phyloP scores from a whole-genome alignment of 176 grass and related monocot genomes.

The Alloteropsis semialata region DNA sequence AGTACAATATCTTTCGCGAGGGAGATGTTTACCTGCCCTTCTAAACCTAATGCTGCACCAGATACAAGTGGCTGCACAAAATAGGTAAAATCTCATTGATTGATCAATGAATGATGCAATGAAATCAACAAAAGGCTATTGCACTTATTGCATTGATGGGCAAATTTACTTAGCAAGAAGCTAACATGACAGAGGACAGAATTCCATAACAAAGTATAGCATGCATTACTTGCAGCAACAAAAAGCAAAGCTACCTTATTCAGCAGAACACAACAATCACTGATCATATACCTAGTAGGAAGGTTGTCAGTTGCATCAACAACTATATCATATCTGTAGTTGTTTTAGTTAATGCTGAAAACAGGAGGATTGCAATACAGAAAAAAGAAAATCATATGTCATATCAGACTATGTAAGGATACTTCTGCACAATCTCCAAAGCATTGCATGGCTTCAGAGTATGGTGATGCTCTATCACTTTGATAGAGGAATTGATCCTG shows the following conservation, averaged over 20 bases:
- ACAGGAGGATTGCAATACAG: conserved; percentile 1
- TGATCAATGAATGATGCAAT: neutral
- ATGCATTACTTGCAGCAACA: neutral
- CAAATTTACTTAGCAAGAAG: neutral
- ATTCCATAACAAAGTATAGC: conserved; percentile 10
- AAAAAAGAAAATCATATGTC: neutral
- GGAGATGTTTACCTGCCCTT: conserved; percentile 71
- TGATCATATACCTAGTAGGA: conserved; percentile 95
- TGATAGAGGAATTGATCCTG: conserved; percentile 94
- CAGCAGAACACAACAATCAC: conserved; percentile 86
- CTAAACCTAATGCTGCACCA: conserved; percentile 83
- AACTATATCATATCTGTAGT: conserved; percentile 82
- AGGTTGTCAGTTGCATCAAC: conserved; percentile 96
- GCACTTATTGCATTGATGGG: neutral
- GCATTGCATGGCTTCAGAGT: conserved; percentile 74
- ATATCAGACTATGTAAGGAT: conserved; percentile 54
- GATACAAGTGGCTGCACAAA: conserved; percentile 83
- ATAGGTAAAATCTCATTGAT: conserved; percentile 10
- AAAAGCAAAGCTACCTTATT: conserved; percentile 58
- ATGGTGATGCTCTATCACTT: conserved; percentile 71
- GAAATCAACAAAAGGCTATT: conserved; percentile 2
- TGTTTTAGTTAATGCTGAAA: conserved; percentile 59
- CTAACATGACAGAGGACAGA: neutral
- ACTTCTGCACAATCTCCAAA: conserved; percentile 71
- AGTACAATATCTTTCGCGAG: conserved; percentile 24